Conservation (phyloP, 2,329 filamentous ascomycete genomes). For the Cladosporium sp. region DNA sequence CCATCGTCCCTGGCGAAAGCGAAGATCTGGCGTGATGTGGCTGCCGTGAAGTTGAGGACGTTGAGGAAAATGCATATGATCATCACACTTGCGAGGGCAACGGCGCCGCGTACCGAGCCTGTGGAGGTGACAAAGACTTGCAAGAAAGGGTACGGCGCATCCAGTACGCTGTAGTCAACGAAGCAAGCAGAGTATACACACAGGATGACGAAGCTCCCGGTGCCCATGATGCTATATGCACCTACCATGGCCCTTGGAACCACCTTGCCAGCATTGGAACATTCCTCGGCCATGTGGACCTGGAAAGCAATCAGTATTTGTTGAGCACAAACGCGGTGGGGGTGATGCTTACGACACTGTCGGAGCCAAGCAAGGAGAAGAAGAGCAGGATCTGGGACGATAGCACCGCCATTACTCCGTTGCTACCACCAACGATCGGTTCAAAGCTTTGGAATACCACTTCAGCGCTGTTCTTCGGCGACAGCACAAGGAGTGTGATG, state of each 20-base stretch:
- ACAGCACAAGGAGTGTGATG: neutral
- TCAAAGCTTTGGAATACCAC: constrained; percentile 36
- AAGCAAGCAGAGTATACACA: constrained; percentile 21
- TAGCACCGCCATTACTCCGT: neutral
- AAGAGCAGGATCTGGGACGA: constrained; percentile 1
- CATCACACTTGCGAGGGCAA: constrained; percentile 21
- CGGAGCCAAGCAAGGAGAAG: constrained; percentile 20
- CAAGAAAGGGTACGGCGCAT: constrained; percentile 19
- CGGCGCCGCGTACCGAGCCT: constrained; percentile 19
- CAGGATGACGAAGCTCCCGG: constrained; percentile 18
- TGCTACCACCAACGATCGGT: neutral
- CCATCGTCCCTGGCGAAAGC: constrained; percentile 38
- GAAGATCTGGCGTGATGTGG: constrained; percentile 42
- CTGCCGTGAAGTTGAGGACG: constrained; percentile 16
- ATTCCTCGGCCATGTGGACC: constrained; percentile 32
- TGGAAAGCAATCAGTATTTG: neutral
- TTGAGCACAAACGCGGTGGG: neutral
- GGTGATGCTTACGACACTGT: constrained; percentile 17
- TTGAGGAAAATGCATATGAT: constrained; percentile 21
- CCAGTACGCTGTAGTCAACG: constrained; percentile 16
- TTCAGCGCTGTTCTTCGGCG: neutral
- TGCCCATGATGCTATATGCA: constrained; percentile 23
- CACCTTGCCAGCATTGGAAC: constrained; percentile 23
- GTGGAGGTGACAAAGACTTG: constrained; percentile 24
- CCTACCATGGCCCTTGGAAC: constrained; percentile 30